Conservation (phyloP, 371 early-diverging fungal species). For the Zancudomyces culisetae region DNA sequence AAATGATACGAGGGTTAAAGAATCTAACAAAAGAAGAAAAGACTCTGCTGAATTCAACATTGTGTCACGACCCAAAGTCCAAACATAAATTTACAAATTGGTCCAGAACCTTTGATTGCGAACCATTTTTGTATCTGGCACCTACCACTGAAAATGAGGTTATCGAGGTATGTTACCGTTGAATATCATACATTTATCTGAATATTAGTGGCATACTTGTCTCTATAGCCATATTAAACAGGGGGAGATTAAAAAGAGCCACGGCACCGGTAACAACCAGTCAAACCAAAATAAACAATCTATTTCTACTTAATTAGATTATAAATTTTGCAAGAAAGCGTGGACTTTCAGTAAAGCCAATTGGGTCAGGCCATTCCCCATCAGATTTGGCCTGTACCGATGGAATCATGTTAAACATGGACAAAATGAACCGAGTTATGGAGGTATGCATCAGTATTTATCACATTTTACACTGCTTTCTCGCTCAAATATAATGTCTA, state of each 20-base stretch:
- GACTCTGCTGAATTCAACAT: background rate
- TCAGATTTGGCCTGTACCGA: constrained; percentile 57
- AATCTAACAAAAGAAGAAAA: background rate
- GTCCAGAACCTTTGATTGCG: constrained; percentile 47
- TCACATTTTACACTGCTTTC: constrained; percentile 2
- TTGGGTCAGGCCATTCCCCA: constrained; percentile 66
- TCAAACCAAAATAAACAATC: too few relatives aligned
- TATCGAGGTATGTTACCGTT: constrained; percentile 31
- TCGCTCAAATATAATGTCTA: background rate
- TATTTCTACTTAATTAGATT: constrained; percentile 2
- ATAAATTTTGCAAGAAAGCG: constrained; percentile 31
- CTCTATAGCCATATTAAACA: too few relatives aligned
- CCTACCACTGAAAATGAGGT: constrained; percentile 44
- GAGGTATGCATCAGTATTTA: constrained; percentile 9
- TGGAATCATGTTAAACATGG: constrained; percentile 47
- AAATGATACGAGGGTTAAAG: too few relatives aligned
- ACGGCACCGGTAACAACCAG: too few relatives aligned
- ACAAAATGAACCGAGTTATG: constrained; percentile 37
- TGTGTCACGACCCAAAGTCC: background rate
- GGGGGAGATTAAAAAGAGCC: too few relatives aligned
- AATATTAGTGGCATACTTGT: too few relatives aligned
- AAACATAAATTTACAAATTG: constrained; percentile 34
- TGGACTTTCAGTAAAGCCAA: constrained; percentile 34
- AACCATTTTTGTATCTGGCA: constrained; percentile 35
- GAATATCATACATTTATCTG: too few relatives aligned